Evolutionary conservation across 768 basidiomycete genomes (phyloP).

Genomic region (Mycena rebaudengoi): DNA sequence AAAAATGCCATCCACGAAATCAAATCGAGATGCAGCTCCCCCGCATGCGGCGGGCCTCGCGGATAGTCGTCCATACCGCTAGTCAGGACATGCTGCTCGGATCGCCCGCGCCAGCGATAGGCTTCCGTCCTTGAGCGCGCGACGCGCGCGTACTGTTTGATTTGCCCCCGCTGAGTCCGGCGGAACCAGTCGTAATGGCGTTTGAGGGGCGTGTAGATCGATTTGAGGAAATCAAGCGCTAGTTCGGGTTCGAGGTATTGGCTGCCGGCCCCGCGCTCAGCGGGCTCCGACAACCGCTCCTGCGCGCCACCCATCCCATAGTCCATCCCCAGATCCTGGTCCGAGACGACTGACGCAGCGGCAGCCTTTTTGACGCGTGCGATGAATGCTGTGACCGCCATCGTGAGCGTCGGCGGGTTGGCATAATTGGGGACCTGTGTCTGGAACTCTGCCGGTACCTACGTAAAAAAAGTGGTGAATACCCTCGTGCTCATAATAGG

Average conservation of each 20-base stretch:
- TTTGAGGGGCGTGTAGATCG: constrained; percentile 85
- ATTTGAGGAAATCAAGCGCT: constrained; percentile 73
- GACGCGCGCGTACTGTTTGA: constrained; percentile 87
- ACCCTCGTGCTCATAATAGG: too few species aligned
- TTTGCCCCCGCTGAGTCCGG: constrained; percentile 91
- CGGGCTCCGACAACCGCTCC: constrained; percentile 49
- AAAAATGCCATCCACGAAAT: constrained; percentile 99
- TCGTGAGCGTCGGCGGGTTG: constrained; percentile 93
- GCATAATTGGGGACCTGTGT: constrained; percentile 94
- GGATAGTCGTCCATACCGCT: constrained; percentile 98
- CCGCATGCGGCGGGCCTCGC: constrained; percentile 85
- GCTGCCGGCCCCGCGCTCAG: constrained; percentile 40
- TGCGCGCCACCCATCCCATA: constrained; percentile 61
- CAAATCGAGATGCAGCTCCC: constrained; percentile 93
- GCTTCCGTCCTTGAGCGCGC: constrained; percentile 90
- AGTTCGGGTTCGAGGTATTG: constrained; percentile 65
- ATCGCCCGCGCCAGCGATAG: constrained; percentile 94
- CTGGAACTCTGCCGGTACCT: constrained; percentile 91
- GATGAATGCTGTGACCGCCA: constrained; percentile 94
- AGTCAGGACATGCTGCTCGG: constrained; percentile 86
- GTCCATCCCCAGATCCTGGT: constrained; percentile 73
- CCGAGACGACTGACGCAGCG: constrained; percentile 53
- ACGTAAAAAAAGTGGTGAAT: background rate
- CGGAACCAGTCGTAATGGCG: constrained; percentile 98
- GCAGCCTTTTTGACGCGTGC: constrained; percentile 64